A percentile compares a stretch with the other conserved stretches of the same genome.
Conservation (phyloP, 768 basidiomycete genomes). For the Coprinopsis sp. region DNA sequence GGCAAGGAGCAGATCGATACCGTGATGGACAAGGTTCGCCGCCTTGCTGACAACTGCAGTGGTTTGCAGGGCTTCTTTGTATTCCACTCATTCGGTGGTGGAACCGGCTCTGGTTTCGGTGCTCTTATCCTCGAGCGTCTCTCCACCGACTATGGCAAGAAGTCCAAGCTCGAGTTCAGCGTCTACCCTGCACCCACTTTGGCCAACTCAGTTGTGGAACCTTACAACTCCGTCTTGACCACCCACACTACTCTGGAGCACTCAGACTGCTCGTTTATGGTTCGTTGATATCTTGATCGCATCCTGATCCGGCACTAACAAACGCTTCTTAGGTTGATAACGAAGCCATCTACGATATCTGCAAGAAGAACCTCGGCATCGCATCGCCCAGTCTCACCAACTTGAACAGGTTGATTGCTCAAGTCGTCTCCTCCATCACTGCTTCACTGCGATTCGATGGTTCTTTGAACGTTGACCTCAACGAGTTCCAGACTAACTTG, state of each 20-base stretch:
- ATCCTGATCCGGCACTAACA: neutral
- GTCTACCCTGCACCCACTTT: slow-evolving; percentile 94
- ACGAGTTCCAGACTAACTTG: slow-evolving; percentile 98
- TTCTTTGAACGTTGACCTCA: slow-evolving; percentile 93
- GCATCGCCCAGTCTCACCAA: slow-evolving; percentile 86
- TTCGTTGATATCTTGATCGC: slow-evolving; percentile 25
- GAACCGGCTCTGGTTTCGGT: slow-evolving; percentile 98
- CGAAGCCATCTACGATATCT: slow-evolving; percentile 99
- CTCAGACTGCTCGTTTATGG: slow-evolving; percentile 99
- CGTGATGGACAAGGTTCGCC: slow-evolving; percentile 93
- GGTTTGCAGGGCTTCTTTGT: slow-evolving; percentile 99
- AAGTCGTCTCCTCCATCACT: slow-evolving; percentile 97
- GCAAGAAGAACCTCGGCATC: slow-evolving; percentile 91
- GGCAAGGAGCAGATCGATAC: slow-evolving; percentile 97
- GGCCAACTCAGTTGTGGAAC: slow-evolving; percentile 96
- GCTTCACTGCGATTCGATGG: slow-evolving; percentile 97
- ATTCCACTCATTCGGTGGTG: slow-evolving; percentile 99
- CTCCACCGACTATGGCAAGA: slow-evolving; percentile 97
- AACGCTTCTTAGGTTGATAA: slow-evolving; percentile 74
- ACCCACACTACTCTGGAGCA: slow-evolving; percentile 99
- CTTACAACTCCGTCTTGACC: slow-evolving; percentile 96
- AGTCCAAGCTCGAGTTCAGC: slow-evolving; percentile 97
- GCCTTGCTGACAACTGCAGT: slow-evolving; percentile 92
- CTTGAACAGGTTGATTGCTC: slow-evolving; percentile 94
- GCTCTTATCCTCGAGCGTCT: slow-evolving; percentile 93